Conservation (phyloP, 371 early-diverging fungal genomes). For the Apophysomyces elegans region DNA sequence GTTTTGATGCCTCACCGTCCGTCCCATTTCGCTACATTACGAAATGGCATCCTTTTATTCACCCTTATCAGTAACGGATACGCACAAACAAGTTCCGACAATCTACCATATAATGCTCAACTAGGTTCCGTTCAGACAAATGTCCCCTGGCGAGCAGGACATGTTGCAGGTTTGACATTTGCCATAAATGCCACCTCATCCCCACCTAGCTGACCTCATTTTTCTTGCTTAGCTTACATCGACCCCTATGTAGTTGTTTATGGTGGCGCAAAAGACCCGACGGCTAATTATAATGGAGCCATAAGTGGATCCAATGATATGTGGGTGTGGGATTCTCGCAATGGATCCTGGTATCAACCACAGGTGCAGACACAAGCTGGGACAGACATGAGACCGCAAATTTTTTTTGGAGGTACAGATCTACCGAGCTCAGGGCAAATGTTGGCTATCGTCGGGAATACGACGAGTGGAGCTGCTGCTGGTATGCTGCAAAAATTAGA, state of each 20-base stretch:
- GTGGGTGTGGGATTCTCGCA: slow-evolving; percentile 50
- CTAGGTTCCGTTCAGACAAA: slow-evolving; percentile 37
- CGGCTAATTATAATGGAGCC: slow-evolving; percentile 16
- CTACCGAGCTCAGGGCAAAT: slow-evolving; percentile 47
- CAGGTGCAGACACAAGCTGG: slow-evolving; percentile 31
- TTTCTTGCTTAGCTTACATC: slow-evolving; percentile 15
- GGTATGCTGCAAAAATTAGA: slow-evolving; percentile 49
- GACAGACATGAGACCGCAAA: slow-evolving; percentile 32
- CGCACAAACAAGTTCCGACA: background rate
- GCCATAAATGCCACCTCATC: background rate
- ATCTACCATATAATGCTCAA: slow-evolving; percentile 14
- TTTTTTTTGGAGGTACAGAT: slow-evolving; percentile 35
- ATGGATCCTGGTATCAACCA: slow-evolving; percentile 49
- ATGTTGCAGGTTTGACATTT: slow-evolving; percentile 44
- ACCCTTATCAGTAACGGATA: background rate
- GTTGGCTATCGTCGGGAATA: slow-evolving; percentile 42
- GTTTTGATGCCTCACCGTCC: slow-evolving; percentile 4
- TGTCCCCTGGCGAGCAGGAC: slow-evolving; percentile 55
- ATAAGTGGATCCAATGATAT: slow-evolving; percentile 36
- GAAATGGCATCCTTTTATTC: slow-evolving; percentile 1
- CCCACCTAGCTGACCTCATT: background rate
- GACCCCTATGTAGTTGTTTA: slow-evolving; percentile 49
- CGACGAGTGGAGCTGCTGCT: slow-evolving; percentile 30
- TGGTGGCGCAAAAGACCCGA: slow-evolving; percentile 43
- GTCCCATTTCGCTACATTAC: background rate